Evolutionary conservation across 345 rosid genomes (phyloP).

Genomic region (Arabidopsis thaliana): DNA sequence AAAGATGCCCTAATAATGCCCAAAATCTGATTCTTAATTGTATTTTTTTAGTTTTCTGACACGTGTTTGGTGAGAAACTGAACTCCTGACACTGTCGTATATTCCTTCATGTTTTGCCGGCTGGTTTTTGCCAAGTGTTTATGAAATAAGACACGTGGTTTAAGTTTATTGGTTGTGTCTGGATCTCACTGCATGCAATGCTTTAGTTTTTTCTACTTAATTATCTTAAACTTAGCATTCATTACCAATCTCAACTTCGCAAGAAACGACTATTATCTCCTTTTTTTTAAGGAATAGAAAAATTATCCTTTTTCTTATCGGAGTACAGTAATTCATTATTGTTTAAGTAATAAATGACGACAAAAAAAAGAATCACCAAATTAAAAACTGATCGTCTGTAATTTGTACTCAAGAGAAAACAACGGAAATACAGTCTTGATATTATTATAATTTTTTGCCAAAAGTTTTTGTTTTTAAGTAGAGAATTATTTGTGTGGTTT

Average conservation of each 20-base stretch:
- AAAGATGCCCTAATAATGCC: slow-evolving; percentile 11
- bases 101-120: slow-evolving; percentile 29
- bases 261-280: background rate
- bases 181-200: slow-evolving; percentile 1
- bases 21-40: background rate
- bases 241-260: background rate
- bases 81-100: slow-evolving; percentile 25
- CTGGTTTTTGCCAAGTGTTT: slow-evolving; percentile 2
- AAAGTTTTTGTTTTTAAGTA: background rate
- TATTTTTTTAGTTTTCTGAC: background rate
- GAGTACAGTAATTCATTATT: background rate
- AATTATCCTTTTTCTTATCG: background rate
- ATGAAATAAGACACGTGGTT: background rate
- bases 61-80: slow-evolving; percentile 36
- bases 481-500: background rate
- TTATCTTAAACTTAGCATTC: background rate
- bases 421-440: too few relatives aligned
- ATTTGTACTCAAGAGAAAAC: background rate
- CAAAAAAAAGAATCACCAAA: background rate
- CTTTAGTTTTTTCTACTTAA: background rate
- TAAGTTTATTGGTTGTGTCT: background rate
- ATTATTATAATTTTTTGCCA: too few relatives aligned
- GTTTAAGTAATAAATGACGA: background rate
- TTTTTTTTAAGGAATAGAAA: background rate
- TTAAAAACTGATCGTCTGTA: too few relatives aligned